These are phyloP conservation scores for Penium margaritaceum DNA, from an alignment of 139 green algal genomes.

Conservation along the genomic window DNA sequence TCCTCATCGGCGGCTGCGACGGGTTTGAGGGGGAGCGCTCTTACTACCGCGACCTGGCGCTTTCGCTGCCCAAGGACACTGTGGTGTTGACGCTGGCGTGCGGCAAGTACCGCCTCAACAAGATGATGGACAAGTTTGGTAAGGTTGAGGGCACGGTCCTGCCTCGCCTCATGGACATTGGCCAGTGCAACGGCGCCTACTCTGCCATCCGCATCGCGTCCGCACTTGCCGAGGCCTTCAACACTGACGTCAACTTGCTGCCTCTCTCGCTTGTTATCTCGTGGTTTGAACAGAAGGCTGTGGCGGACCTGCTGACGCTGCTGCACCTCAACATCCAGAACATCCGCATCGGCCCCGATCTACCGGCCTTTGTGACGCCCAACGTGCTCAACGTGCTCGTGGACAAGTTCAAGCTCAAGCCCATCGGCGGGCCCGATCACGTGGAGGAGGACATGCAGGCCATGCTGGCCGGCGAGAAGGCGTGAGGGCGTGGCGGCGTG, in stretches of 20 bases:
- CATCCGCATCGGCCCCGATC: constrained; percentile 61
- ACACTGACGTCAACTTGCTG: constrained; percentile 65
- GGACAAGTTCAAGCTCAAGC: constrained; percentile 58
- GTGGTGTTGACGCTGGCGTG: constrained; percentile 64
- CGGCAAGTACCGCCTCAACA: constrained; percentile 66
- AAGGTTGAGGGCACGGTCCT: constrained; percentile 54
- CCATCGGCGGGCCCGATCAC: constrained; percentile 30
- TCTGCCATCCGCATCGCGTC: constrained; percentile 57
- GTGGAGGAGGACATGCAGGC: constrained; percentile 16
- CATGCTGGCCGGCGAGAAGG: no score
- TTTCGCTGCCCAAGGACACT: constrained; percentile 38
- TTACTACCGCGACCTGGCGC: constrained; percentile 26
- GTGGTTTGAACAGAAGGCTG: constrained; percentile 75
- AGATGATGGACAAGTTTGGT: constrained; percentile 53
- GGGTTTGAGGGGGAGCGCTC: constrained; percentile 54
- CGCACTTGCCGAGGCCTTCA: constrained; percentile 61
- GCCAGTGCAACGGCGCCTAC: constrained; percentile 61
- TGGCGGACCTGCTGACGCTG: constrained; percentile 64
- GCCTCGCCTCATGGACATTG: constrained; percentile 71
- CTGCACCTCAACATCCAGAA: constrained; percentile 67
- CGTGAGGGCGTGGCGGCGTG: no score
- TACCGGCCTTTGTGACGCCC: constrained; percentile 68
- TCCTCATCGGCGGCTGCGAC: constrained; percentile 58
- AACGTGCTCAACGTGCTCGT: constrained; percentile 60
- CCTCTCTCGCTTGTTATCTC: constrained; percentile 63